Evolutionary conservation across 2,329 filamentous ascomycete species (phyloP).

Genomic region (Coniella vitis): DNA sequence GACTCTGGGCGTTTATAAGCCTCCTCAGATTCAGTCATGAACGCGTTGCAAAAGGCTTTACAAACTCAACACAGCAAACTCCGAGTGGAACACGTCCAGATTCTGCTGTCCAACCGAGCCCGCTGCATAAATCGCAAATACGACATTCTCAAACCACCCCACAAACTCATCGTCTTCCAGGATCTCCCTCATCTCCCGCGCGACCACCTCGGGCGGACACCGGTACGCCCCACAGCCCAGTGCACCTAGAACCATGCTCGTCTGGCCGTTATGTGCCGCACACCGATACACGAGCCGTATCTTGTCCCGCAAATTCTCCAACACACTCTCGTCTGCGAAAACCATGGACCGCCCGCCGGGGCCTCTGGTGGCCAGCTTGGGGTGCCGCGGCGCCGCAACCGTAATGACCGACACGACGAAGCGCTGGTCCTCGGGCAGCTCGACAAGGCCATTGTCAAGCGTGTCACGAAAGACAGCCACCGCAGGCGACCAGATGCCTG

Average conservation of each 20-base stretch:
- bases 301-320: background rate
- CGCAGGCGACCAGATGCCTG: constrained; percentile 1
- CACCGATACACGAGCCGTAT: constrained; percentile 1
- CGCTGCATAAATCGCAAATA: background rate
- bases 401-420: constrained; percentile 1
- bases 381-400: background rate
- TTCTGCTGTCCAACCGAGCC: background rate
- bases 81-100: background rate
- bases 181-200: background rate
- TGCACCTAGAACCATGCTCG: background rate
- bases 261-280: constrained; percentile 2
- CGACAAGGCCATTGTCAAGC: background rate
- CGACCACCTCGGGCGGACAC: background rate
- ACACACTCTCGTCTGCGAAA: background rate
- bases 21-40: no score
- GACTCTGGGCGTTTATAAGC: no score
- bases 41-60: background rate
- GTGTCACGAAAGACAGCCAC: constrained; percentile 1
- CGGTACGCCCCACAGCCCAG: constrained; percentile 1
- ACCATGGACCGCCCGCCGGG: background rate
- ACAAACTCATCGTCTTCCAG: constrained; percentile 2
- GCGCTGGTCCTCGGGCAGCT: constrained; percentile 1
- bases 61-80: background rate
- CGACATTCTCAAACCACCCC: constrained; percentile 1
- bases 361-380: background rate